Evolutionary conservation across 73 alveolate species (phyloP).

Genomic region (Stentor roeselii): DNA sequence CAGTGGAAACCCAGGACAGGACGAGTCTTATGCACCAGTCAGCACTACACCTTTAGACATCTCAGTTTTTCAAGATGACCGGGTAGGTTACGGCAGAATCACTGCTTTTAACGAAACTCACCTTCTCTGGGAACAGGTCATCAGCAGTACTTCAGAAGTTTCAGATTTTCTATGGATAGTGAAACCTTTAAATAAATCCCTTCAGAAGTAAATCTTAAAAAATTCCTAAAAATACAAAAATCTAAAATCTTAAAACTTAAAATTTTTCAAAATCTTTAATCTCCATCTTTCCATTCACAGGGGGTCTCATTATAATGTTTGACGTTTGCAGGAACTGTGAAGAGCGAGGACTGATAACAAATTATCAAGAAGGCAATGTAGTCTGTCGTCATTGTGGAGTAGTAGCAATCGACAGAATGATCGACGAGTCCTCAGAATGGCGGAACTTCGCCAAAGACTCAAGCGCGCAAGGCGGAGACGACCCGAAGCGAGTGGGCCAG

Average conservation of each 20-base stretch:
- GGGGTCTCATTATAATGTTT: too few species aligned
- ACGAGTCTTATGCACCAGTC: background rate
- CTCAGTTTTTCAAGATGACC: background rate
- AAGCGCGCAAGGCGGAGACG: constrained; percentile 17
- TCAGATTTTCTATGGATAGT: background rate
- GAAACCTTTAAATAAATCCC: too few species aligned
- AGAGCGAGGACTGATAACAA: background rate
- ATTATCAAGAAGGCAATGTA: background rate
- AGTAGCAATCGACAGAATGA: background rate
- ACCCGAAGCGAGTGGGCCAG: constrained; percentile 16
- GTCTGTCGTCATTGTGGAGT: constrained; percentile 11
- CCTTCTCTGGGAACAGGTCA: background rate
- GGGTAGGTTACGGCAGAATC: background rate
- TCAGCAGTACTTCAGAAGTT: background rate
- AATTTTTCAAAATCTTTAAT: too few species aligned
- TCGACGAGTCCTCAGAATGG: constrained; percentile 1
- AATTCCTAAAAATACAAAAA: too few species aligned
- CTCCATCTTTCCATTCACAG: too few species aligned
- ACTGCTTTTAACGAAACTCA: constrained; percentile 1
- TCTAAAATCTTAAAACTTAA: too few species aligned
- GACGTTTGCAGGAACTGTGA: background rate
- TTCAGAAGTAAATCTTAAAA: too few species aligned
- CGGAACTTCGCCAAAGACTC: constrained; percentile 11
- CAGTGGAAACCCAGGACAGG: background rate
- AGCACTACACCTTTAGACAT: background rate